Conservation (phyloP, 441 rosid species). For the California macrophylla region DNA sequence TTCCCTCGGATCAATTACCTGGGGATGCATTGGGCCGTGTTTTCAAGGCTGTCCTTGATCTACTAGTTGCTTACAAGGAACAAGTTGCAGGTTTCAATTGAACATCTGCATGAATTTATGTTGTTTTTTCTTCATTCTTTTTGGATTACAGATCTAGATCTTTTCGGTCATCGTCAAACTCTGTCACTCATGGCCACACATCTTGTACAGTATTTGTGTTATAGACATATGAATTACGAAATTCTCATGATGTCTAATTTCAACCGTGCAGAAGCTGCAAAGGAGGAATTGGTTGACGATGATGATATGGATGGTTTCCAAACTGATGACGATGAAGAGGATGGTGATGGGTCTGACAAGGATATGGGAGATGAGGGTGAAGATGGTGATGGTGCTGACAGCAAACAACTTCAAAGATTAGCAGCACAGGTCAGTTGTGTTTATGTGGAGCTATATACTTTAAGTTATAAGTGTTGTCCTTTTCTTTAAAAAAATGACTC, state of each 20-base stretch:
- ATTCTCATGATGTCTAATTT: not conserved
- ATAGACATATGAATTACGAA: not conserved
- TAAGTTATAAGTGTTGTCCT: too few relatives aligned
- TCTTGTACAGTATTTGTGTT: not conserved
- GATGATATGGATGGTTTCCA: conserved; percentile 91
- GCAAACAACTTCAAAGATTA: conserved; percentile 59
- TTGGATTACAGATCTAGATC: not conserved
- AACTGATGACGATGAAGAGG: conserved; percentile 77
- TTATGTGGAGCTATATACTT: not conserved
- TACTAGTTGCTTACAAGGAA: conserved; percentile 78
- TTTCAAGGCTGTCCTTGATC: conserved; percentile 79
- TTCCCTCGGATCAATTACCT: conserved; percentile 67
- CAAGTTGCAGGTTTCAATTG: conserved; percentile 74
- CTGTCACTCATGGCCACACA: not conserved
- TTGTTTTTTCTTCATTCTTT: not conserved
- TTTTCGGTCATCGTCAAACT: not conserved
- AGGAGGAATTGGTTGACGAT: conserved; percentile 74
- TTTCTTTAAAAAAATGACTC: too few relatives aligned
- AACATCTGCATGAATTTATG: not conserved
- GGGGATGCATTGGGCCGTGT: conserved; percentile 74
- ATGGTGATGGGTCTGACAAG: conserved; percentile 63
- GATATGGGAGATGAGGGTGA: conserved; percentile 74
- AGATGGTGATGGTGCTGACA: conserved; percentile 89
- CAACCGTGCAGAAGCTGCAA: conserved; percentile 56
- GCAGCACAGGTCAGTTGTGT: conserved; percentile 58